Evolutionary conservation across 805 yeast species (phyloP).

Genomic region (Saturnispora galanensis): DNA sequence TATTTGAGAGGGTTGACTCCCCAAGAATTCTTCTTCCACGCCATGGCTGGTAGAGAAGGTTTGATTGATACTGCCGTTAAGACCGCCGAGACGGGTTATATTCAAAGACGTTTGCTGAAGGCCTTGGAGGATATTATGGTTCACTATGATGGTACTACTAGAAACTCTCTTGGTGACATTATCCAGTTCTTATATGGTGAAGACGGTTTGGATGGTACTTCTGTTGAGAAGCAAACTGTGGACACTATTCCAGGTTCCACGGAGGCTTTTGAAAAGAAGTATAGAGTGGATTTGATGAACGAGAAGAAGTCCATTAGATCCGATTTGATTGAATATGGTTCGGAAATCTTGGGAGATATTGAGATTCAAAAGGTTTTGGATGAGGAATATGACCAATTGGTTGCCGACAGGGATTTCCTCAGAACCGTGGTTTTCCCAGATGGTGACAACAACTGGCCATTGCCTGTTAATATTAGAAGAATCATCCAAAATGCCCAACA

Average conservation of each 20-base stretch:
- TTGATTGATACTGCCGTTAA: conserved; percentile 98
- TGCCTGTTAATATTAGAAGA: conserved; percentile 96
- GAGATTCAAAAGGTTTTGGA: conserved; percentile 74
- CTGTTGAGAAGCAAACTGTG: conserved; percentile 91
- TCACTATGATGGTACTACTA: conserved; percentile 93
- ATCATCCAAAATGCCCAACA: conserved; percentile 95
- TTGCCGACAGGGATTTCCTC: conserved; percentile 66
- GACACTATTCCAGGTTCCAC: conserved; percentile 95
- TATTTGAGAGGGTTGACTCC: conserved; percentile 96
- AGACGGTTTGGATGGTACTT: conserved; percentile 97
- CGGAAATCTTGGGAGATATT: conserved; percentile 83
- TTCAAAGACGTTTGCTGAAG: conserved; percentile 96
- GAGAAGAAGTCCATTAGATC: conserved; percentile 51
- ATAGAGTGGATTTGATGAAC: conserved; percentile 78
- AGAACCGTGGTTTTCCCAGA: conserved; percentile 75
- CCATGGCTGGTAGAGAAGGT: conserved; percentile 99
- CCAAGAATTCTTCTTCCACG: conserved; percentile 97
- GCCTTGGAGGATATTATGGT: conserved; percentile 96
- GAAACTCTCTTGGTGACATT: conserved; percentile 94
- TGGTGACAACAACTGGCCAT: conserved; percentile 96
- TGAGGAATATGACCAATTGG: conserved; percentile 71
- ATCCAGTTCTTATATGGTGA: conserved; percentile 97
- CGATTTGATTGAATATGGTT: conserved; percentile 74
- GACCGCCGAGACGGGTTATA: conserved; percentile 97
- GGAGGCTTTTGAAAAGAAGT: conserved; percentile 69